Evolutionary conservation across 805 yeast genomes (phyloP).

Genomic region (Nakazawaea sp.): DNA sequence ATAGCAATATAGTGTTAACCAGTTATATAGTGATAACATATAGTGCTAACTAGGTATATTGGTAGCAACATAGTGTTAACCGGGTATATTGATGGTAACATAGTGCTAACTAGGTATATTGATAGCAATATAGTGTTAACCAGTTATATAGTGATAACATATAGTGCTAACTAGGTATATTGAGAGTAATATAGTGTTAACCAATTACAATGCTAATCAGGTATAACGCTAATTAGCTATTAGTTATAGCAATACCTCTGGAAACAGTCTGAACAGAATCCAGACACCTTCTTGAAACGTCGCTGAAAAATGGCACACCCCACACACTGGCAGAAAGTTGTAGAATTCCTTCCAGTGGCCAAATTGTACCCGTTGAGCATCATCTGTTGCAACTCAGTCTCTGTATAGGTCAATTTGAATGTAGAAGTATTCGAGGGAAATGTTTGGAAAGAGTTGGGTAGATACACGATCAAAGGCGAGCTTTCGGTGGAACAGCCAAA

Average conservation of each 20-base stretch:
- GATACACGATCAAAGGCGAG: constrained; percentile 36
- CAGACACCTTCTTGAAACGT: constrained; percentile 33
- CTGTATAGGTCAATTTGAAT: constrained; percentile 44
- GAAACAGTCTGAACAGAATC: constrained; percentile 30
- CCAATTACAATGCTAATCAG: too few relatives aligned
- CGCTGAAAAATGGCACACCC: constrained; percentile 54
- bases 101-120: too few relatives aligned
- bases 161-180: too few relatives aligned
- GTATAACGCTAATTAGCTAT: too few relatives aligned
- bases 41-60: too few relatives aligned
- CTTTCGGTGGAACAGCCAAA: constrained; percentile 28
- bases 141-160: too few relatives aligned
- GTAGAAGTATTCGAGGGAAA: constrained; percentile 51
- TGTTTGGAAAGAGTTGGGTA: constrained; percentile 35
- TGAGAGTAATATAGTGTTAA: too few relatives aligned
- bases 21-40: too few relatives aligned
- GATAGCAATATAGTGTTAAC: too few relatives aligned
- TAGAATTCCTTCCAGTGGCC: constrained; percentile 38
- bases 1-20: too few relatives aligned
- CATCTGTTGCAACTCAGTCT: constrained; percentile 36
- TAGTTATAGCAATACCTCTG: constrained; percentile 29
- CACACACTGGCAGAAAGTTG: constrained; percentile 38
- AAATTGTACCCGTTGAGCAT: constrained; percentile 45
- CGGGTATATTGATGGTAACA: too few relatives aligned
- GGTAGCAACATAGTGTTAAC: too few relatives aligned